Evolutionary conservation across 2,329 filamentous ascomycete genomes (phyloP).

Genomic region (Thelonectria blattea): DNA sequence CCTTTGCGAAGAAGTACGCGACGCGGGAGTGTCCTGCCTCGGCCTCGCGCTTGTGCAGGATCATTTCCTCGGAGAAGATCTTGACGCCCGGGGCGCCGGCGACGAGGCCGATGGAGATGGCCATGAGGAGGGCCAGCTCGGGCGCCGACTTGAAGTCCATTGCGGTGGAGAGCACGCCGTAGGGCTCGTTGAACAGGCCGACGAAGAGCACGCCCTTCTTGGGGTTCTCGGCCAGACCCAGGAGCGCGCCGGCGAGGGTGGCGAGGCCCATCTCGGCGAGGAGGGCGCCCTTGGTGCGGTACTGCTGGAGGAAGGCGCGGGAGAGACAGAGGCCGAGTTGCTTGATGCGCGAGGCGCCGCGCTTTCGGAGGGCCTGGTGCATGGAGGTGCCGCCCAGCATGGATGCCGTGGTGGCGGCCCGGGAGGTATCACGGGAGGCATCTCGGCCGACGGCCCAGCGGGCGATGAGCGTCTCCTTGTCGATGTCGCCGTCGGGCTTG

Average conservation of each 20-base stretch:
- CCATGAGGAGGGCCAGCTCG: constrained; percentile 58
- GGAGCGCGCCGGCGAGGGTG: constrained; percentile 57
- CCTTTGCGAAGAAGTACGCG: constrained; percentile 64
- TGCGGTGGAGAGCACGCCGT: constrained; percentile 57
- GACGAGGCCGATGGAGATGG: constrained; percentile 62
- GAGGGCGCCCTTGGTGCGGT: constrained; percentile 56
- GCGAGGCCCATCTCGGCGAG: constrained; percentile 61
- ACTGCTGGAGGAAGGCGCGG: constrained; percentile 63
- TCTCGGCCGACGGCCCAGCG: constrained; percentile 50
- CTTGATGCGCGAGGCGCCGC: constrained; percentile 54
- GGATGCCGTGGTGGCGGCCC: constrained; percentile 30
- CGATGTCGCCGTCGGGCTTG: constrained; percentile 53
- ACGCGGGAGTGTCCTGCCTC: constrained; percentile 61
- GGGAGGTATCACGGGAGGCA: constrained; percentile 14
- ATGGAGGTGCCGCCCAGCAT: constrained; percentile 45
- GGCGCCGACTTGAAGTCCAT: constrained; percentile 58
- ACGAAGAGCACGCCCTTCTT: constrained; percentile 59
- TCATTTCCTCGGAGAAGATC: constrained; percentile 53
- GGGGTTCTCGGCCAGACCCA: constrained; percentile 59
- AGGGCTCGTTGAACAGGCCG: constrained; percentile 58
- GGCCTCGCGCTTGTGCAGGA: constrained; percentile 59
- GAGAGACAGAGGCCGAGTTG: constrained; percentile 60
- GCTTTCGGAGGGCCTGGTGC: constrained; percentile 52
- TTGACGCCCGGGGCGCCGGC: constrained; percentile 59
- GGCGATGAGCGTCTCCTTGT: constrained; percentile 55